A percentile compares a stretch with the other conserved stretches of the same genome.
phyloP scores from a whole-genome alignment of 257 asterid genomes.

The Plectranthus barbatus region DNA sequence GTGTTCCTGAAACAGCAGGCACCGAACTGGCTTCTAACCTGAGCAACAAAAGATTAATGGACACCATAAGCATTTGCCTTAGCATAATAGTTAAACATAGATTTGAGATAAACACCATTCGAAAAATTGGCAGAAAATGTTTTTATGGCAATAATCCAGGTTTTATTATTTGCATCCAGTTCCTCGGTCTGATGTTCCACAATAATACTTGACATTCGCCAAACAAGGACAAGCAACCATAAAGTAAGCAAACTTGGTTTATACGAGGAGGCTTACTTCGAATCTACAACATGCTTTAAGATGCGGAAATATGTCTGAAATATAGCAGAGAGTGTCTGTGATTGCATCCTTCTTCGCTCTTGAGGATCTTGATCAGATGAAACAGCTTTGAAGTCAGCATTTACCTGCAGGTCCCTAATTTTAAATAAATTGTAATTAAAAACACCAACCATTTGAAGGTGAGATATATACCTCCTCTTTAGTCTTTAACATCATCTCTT shows the following conservation, averaged over 20 bases:
- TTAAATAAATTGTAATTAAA: constrained; percentile 6
- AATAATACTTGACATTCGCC: neutral
- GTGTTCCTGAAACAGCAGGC: constrained; percentile 37
- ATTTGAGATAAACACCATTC: neutral
- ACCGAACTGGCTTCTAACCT: constrained; percentile 44
- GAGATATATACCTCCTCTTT: constrained; percentile 62
- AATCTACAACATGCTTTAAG: constrained; percentile 52
- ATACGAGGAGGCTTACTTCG: constrained; percentile 44
- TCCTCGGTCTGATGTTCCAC: neutral
- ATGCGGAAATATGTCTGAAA: constrained; percentile 73
- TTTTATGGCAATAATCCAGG: neutral
- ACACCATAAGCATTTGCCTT: constrained; percentile 1
- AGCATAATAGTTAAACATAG: neutral
- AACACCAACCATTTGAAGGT: constrained; percentile 1
- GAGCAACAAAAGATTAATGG: constrained; percentile 23
- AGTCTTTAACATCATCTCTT: constrained; percentile 65
- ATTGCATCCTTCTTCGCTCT: constrained; percentile 74
- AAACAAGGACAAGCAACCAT: neutral
- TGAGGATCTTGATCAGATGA: constrained; percentile 70
- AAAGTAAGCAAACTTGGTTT: neutral
- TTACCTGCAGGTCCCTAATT: constrained; percentile 48
- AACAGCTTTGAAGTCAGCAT: constrained; percentile 76
- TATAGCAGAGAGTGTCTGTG: constrained; percentile 72
- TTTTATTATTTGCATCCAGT: neutral
- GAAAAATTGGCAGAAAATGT: neutral